Evolutionary conservation across 2,329 filamentous ascomycete genomes (phyloP).

Genomic region (Beauveria brongniartii): DNA sequence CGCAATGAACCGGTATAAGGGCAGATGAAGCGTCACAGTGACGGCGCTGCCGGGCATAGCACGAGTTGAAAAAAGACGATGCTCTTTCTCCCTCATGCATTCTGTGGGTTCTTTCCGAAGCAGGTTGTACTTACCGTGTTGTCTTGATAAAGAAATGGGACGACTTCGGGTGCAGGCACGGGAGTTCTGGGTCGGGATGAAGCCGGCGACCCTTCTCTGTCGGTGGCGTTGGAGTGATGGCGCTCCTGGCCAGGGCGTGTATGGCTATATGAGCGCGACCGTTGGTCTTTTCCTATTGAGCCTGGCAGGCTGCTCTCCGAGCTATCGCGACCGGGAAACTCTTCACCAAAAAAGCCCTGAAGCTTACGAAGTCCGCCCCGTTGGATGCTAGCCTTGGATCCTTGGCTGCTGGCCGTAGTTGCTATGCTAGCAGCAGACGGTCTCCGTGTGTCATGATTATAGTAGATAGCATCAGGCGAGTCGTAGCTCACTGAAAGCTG

Average conservation of each 20-base stretch:
- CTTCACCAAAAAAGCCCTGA: conserved; percentile 88
- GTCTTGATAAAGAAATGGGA: conserved; percentile 95
- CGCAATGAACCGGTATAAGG: conserved; percentile 9
- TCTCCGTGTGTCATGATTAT: conserved; percentile 62
- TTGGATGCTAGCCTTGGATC: conserved; percentile 65
- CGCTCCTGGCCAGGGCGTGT: conserved; percentile 58
- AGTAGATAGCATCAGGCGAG: conserved; percentile 52
- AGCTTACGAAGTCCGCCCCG: conserved; percentile 72
- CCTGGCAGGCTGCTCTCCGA: conserved; percentile 61
- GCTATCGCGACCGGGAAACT: conserved; percentile 66
- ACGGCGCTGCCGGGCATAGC: not conserved
- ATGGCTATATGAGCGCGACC: conserved; percentile 55
- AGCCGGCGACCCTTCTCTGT: conserved; percentile 67
- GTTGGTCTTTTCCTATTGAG: conserved; percentile 48
- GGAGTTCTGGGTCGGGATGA: conserved; percentile 77
- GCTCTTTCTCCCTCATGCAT: not conserved
- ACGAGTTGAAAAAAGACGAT: conserved; percentile 16
- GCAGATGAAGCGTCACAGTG: conserved; percentile 2
- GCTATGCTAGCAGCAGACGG: conserved; percentile 78
- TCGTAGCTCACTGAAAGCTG: conserved; percentile 43
- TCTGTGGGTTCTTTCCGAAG: not conserved
- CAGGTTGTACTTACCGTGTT: conserved; percentile 45
- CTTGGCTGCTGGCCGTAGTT: conserved; percentile 75
- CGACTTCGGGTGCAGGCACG: conserved; percentile 82
- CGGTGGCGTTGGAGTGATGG: conserved; percentile 70